Evolutionary conservation across 1,284 basidiomycete genomes (phyloP).

Genomic region (Rhodofomes roseus): DNA sequence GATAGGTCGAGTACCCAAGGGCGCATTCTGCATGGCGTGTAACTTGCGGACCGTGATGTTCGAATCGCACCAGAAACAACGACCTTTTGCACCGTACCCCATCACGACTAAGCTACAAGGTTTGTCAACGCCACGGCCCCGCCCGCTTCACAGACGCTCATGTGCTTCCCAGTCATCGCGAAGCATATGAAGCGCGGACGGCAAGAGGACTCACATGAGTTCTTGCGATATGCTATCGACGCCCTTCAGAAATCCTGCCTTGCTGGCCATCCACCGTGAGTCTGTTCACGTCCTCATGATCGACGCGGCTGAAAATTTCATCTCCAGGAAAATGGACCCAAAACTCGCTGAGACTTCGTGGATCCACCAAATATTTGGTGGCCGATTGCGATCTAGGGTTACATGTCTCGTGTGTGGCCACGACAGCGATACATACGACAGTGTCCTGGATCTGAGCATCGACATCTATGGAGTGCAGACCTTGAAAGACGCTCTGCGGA

Average conservation of each 20-base stretch:
- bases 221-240: constrained; percentile 93
- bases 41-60: constrained; percentile 52
- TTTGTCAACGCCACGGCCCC: constrained; percentile 33
- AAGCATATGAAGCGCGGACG: constrained; percentile 88
- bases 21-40: constrained; percentile 78
- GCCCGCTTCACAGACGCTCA: not conserved
- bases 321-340: constrained; percentile 68
- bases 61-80: constrained; percentile 43
- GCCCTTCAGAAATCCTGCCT: constrained; percentile 86
- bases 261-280: constrained; percentile 67
- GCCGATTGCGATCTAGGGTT: constrained; percentile 88
- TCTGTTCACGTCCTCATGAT: constrained; percentile 12
- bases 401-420: constrained; percentile 82
- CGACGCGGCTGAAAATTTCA: constrained; percentile 8
- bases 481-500: constrained; percentile 75
- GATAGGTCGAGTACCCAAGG: constrained; percentile 49
- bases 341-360: constrained; percentile 88
- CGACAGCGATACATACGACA: constrained; percentile 96
- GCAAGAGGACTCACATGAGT: constrained; percentile 99
- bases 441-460: constrained; percentile 89
- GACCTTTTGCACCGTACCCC: constrained; percentile 54
- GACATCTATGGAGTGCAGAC: constrained; percentile 71
- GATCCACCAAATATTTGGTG: constrained; percentile 94
- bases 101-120: constrained; percentile 70
- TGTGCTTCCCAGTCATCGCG: constrained; percentile 66